Evolutionary conservation across 2,329 filamentous ascomycete species (phyloP).

Genomic region (Epichloe typhina): DNA sequence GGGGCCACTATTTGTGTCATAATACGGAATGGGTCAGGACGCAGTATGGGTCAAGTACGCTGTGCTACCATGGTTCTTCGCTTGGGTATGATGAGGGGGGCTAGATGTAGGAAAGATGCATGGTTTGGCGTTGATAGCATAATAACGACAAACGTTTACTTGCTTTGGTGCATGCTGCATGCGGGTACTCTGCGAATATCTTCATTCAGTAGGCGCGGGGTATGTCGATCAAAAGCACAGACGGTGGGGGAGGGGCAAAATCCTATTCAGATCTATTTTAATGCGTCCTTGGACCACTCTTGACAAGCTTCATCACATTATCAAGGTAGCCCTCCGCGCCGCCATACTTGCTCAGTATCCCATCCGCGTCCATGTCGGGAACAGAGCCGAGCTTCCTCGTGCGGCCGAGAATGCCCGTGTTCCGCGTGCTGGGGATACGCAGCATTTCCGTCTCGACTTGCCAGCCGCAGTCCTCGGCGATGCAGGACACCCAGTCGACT

Average conservation of each 20-base stretch:
- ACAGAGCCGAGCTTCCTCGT: background rate
- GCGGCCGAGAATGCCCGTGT: constrained; percentile 63
- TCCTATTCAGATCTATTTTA: constrained; percentile 8
- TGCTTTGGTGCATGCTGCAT: background rate
- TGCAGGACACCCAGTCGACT: constrained; percentile 59
- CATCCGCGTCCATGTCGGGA: constrained; percentile 21
- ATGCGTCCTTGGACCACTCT: constrained; percentile 27
- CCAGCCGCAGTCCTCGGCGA: constrained; percentile 64
- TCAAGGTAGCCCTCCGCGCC: constrained; percentile 44
- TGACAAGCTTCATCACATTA: constrained; percentile 50
- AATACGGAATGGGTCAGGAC: no score
- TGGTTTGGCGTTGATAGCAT: constrained; percentile 5
- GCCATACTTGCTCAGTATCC: constrained; percentile 37
- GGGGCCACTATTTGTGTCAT: no score
- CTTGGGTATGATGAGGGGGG: background rate
- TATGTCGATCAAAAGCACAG: no score
- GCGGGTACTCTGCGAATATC: no score
- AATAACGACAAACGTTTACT: background rate
- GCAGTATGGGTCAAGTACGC: background rate
- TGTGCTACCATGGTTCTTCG: background rate
- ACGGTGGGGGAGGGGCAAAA: no score
- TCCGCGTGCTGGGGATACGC: constrained; percentile 83
- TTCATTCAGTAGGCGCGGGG: no score
- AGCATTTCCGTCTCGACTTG: constrained; percentile 70
- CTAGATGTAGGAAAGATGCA: background rate